Conservation (phyloP, 768 basidiomycete genomes). For the Chalciporus piperatus region DNA sequence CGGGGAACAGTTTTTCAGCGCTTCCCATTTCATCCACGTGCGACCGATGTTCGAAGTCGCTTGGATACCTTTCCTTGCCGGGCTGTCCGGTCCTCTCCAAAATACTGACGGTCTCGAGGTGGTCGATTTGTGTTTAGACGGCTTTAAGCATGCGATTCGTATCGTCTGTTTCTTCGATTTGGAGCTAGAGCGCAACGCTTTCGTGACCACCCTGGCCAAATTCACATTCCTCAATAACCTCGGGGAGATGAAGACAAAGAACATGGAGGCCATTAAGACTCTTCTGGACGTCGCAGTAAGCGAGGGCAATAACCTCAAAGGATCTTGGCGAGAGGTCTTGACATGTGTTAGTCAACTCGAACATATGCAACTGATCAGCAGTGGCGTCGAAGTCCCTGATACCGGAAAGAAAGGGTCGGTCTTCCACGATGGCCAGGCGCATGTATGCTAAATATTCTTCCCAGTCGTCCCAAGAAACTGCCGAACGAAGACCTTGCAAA, state of each 20-base stretch:
- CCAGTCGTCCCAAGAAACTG: conserved; percentile 51
- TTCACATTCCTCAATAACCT: conserved; percentile 98
- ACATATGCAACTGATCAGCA: conserved; percentile 96
- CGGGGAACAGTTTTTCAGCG: conserved; percentile 91
- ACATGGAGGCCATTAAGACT: conserved; percentile 98
- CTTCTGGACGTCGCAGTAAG: conserved; percentile 91
- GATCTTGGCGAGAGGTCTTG: conserved; percentile 94
- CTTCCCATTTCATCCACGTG: conserved; percentile 94
- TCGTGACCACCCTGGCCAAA: conserved; percentile 93
- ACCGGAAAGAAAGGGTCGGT: conserved; percentile 76
- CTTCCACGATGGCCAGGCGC: background rate
- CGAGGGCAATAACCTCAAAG: conserved; percentile 96
- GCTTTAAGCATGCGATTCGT: conserved; percentile 94
- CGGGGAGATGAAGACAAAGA: conserved; percentile 98
- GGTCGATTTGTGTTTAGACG: conserved; percentile 89
- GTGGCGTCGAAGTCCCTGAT: conserved; percentile 83
- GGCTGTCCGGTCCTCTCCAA: conserved; percentile 90
- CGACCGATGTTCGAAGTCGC: conserved; percentile 99
- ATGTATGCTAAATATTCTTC: conserved; percentile 7
- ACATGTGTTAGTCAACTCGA: conserved; percentile 98
- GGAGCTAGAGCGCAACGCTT: conserved; percentile 97
- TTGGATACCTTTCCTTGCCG: conserved; percentile 98
- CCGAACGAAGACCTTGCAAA: conserved; percentile 93
- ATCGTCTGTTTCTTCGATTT: conserved; percentile 97
- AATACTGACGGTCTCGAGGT: conserved; percentile 93